These are phyloP conservation scores for Tolypocladium album DNA, from an alignment of 2,329 filamentous ascomycete genomes.

Conservation along the genomic window DNA sequence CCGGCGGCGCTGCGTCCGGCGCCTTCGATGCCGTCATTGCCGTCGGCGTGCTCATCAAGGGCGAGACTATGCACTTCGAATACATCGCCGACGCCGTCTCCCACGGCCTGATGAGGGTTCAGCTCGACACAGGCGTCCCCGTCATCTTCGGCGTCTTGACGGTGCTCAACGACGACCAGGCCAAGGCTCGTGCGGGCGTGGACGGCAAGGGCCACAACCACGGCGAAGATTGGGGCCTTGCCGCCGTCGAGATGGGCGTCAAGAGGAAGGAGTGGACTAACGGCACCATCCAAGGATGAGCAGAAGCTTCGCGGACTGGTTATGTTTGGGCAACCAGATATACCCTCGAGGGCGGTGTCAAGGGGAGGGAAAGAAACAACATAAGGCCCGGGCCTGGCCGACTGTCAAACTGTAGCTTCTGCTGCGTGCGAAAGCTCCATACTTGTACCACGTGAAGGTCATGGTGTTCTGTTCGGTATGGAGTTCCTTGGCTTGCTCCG, in stretches of 20 bases:
- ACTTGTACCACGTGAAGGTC: background rate
- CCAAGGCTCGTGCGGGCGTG: constrained; percentile 71
- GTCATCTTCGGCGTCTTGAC: constrained; percentile 91
- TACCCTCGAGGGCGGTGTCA: background rate
- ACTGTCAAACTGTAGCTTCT: background rate
- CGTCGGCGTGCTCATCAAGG: constrained; percentile 94
- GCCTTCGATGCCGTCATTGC: constrained; percentile 93
- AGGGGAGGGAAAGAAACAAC: background rate
- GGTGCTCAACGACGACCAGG: constrained; percentile 80
- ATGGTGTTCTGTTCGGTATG: too few species aligned
- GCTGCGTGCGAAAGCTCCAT: background rate
- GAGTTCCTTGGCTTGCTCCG: background rate
- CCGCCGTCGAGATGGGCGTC: constrained; percentile 85
- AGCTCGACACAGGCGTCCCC: constrained; percentile 79
- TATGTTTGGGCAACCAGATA: background rate
- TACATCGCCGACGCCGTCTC: constrained; percentile 90
- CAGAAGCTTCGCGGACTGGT: background rate
- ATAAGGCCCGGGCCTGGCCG: too few species aligned
- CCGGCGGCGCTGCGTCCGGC: constrained; percentile 31
- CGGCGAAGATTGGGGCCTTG: constrained; percentile 90
- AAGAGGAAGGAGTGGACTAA: constrained; percentile 79
- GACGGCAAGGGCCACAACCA: constrained; percentile 68
- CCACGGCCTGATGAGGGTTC: constrained; percentile 88
- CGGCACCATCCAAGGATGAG: constrained; percentile 44
- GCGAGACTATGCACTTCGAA: constrained; percentile 98